Evolutionary conservation across 805 yeast genomes (phyloP).

Genomic region (Ogataea polymorpha): DNA sequence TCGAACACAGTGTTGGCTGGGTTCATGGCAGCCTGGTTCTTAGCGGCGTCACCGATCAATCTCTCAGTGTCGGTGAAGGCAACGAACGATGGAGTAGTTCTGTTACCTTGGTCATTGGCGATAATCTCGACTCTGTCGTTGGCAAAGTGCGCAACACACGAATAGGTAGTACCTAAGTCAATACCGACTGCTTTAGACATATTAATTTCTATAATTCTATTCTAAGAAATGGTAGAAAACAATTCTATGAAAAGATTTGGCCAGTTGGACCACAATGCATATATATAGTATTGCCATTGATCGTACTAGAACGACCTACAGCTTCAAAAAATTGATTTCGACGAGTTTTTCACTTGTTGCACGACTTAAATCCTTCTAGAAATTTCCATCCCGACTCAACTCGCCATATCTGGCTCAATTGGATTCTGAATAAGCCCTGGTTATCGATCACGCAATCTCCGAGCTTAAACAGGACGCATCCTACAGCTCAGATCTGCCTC

Average conservation of each 20-base stretch:
- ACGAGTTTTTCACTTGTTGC: constrained; percentile 13
- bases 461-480: not conserved
- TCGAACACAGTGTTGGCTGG: constrained; percentile 76
- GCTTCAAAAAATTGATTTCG: constrained; percentile 8
- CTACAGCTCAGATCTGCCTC: not conserved
- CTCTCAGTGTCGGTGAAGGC: constrained; percentile 77
- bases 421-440: not conserved
- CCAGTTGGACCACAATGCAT: constrained; percentile 2
- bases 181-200: constrained; percentile 64
- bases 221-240: constrained; percentile 11
- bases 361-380: constrained; percentile 19
- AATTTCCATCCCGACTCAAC: constrained; percentile 9
- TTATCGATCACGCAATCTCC: not conserved
- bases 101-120: constrained; percentile 85
- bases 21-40: constrained; percentile 80
- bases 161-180: constrained; percentile 86
- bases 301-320: constrained; percentile 9
- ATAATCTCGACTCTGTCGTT: constrained; percentile 91
- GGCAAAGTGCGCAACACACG: constrained; percentile 93
- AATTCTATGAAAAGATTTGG: constrained; percentile 10
- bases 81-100: constrained; percentile 80
- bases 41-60: constrained; percentile 80
- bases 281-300: constrained; percentile 8
- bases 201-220: constrained; percentile 6
- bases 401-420: not conserved